Evolutionary conservation across 2,329 filamentous ascomycete species (phyloP).

Genomic region (Dactylellina haptotyla): DNA sequence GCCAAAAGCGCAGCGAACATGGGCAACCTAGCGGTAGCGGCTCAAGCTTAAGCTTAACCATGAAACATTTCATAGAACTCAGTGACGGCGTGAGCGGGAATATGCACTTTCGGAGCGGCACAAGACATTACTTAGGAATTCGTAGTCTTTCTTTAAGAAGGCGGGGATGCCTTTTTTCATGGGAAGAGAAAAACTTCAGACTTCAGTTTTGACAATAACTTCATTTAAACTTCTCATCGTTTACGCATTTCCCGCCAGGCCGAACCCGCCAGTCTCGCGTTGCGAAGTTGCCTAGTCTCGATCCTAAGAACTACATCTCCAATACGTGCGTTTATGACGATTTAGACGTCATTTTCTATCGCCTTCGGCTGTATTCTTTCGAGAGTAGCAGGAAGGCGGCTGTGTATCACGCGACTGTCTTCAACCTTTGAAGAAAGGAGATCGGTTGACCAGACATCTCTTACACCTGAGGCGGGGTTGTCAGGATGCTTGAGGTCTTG

Average conservation of each 20-base stretch:
- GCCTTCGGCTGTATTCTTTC: not conserved
- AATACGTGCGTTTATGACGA: constrained; percentile 6
- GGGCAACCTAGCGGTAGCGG: constrained; percentile 46
- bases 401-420: no score
- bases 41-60: constrained; percentile 36
- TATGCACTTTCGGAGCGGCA: constrained; percentile 2
- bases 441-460: not conserved
- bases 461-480: not conserved
- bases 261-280: not conserved
- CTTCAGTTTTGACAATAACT: not conserved
- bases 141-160: constrained; percentile 32
- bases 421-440: not conserved
- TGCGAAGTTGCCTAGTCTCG: constrained; percentile 28
- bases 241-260: not conserved
- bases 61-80: constrained; percentile 22
- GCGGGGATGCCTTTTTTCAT: constrained; percentile 12
- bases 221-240: constrained; percentile 1
- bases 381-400: no score
- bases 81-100: constrained; percentile 1
- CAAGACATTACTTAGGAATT: constrained; percentile 4
- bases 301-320: constrained; percentile 9
- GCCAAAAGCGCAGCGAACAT: constrained; percentile 38
- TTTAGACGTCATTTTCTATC: not conserved
- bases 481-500: constrained; percentile 48
- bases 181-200: not conserved